Evolutionary conservation across 345 rosid genomes (phyloP), one percentile per base, ranked within the genome.

Genomic region (Alliaria petiolata): DNA sequence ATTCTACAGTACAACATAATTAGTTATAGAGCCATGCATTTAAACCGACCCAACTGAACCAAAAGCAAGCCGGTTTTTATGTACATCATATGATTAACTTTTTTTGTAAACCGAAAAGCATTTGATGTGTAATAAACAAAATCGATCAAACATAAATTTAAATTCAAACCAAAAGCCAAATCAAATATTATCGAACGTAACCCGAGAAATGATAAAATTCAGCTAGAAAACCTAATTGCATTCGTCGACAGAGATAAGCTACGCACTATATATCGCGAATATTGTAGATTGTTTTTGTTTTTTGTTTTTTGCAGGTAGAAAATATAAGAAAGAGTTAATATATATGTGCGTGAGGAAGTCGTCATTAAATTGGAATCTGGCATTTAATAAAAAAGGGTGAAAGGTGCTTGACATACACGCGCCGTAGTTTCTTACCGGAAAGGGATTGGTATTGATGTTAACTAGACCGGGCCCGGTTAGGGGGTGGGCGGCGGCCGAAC

Each of bases 391-490:
- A 70, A 56, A 62, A 47, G 58, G 19, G 10, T 76, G 79, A 76
- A 76, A 76, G 79, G 71, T 46, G 79, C 79, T 76, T 76, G 10
- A 76, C 79, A 69, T 53, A 63, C 79, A 76, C 79, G 79, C 79
- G 79, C 79, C 79, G 79, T 69, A 76, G 63, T 60, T 75, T 76
- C 53, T 54, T 35, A 55, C 45, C 44, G 65, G 79, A 76, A 76
- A 76, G 60, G 52, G 71, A 76, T 69, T 62, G 70, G 53, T 69
- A 54, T 46, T 39, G 79, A 76, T 69, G 75, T 69, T 69, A 62
- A 76, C 70, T 76, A 40, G 60, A 76, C 79, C 79, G 75, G 79
- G 45, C 66, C 79, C 79, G 79, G 79, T 76, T 76, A 39, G 31
- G 22, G 16, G 3, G 12, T 74, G 73, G 78, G 47, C 56, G 75